Evolutionary conservation across 352 stramenopile genomes (phyloP).

Genomic region (Phytophthora meadii): DNA sequence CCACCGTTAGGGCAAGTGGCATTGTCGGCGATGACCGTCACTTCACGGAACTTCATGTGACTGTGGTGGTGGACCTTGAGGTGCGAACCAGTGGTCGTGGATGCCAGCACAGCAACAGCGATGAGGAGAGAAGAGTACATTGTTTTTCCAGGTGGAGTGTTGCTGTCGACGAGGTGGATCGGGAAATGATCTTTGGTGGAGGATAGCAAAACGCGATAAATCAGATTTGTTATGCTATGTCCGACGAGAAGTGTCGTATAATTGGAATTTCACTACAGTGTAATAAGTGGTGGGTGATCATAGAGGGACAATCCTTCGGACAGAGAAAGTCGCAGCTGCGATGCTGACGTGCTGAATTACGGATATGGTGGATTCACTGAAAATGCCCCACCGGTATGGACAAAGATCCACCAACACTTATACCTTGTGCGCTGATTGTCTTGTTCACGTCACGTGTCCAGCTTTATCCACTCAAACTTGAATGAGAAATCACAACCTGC

Average conservation of each 20-base stretch:
- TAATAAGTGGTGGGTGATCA: neutral
- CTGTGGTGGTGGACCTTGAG: slow-evolving; percentile 35
- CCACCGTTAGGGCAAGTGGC: slow-evolving; percentile 54
- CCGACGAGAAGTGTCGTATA: neutral
- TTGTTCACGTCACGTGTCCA: no score
- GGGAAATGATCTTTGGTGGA: slow-evolving; percentile 21
- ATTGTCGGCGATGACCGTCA: slow-evolving; percentile 50
- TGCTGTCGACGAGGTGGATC: slow-evolving; percentile 8
- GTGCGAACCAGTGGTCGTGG: slow-evolving; percentile 8
- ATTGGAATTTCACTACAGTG: neutral
- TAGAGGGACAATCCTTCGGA: slow-evolving; percentile 4
- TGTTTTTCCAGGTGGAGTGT: neutral
- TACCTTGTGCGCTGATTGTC: no score
- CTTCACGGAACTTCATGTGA: slow-evolving; percentile 60
- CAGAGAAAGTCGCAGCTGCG: slow-evolving; percentile 1
- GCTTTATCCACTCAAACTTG: neutral
- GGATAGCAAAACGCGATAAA: slow-evolving; percentile 10
- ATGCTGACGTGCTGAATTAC: slow-evolving; percentile 12
- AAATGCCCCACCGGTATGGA: slow-evolving; percentile 10
- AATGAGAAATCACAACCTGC: slow-evolving; percentile 26
- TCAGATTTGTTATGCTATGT: slow-evolving; percentile 12
- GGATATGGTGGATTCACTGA: slow-evolving; percentile 6
- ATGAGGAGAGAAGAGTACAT: slow-evolving; percentile 35
- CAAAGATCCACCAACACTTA: neutral
- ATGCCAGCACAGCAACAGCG: slow-evolving; percentile 23